These are phyloP conservation scores for Artomyces pyxidatus DNA, from an alignment of 768 basidiomycete species.

Conservation along the genomic window DNA sequence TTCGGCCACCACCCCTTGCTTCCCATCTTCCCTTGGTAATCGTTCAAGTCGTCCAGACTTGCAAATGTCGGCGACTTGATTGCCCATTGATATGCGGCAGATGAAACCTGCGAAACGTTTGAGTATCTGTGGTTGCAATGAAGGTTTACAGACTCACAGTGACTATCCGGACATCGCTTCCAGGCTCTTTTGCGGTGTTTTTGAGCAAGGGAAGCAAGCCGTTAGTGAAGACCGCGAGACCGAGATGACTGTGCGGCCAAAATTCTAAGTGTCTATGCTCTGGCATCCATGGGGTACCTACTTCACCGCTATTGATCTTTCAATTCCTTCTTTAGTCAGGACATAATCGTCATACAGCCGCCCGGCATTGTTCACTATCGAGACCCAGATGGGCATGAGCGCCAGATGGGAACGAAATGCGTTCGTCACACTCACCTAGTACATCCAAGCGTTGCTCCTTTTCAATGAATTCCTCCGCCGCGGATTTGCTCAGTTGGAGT, in stretches of 20 bases:
- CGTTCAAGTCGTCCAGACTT: not conserved
- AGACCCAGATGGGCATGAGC: not conserved
- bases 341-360: not conserved
- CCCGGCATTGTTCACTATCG: not conserved
- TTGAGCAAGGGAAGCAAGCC: not conserved
- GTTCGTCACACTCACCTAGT: not conserved
- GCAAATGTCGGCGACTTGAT: not conserved
- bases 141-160: not conserved
- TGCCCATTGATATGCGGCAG: not conserved
- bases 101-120: not conserved
- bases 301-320: not conserved
- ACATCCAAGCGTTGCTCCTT: not conserved
- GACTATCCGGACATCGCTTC: slow-evolving; percentile 3
- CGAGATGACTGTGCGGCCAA: slow-evolving; percentile 4
- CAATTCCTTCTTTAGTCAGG: not conserved
- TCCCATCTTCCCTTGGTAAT: not conserved
- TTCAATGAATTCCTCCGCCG: not conserved
- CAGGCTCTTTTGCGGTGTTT: not conserved
- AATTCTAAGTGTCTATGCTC: not conserved
- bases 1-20: not conserved
- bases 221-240: not conserved
- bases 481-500: not conserved
- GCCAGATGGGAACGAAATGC: not conserved
- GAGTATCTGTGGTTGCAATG: not conserved
- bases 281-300: not conserved